Base-by-base conservation (phyloP, 2,329 filamentous ascomycete species). In the Beauveria caledonica region DNA sequence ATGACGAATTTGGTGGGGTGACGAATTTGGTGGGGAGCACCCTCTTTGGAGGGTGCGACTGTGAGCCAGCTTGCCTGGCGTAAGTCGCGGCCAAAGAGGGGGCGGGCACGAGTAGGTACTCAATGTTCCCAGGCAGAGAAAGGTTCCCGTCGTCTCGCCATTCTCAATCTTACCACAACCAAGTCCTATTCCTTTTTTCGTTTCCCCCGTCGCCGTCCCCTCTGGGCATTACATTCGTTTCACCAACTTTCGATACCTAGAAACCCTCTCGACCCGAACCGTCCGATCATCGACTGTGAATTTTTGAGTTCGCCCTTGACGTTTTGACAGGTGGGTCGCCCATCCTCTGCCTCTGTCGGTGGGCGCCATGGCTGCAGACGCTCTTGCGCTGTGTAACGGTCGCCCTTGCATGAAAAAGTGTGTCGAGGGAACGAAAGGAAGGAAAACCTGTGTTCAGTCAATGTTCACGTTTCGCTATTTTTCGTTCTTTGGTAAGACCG, bases 311-410 rank as follows among this genome's bases (percentile, higher is more conserved):
- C 13, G 15, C 19, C 29, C 40, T 59, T 44, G 39, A 46, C 39
- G 25, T 21, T 59, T 59, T 53, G 57, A 53, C 48, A 59, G 57
- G 57, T 59, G 57, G 57, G 57, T 59, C 49, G 13, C 39, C 39
- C 23, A 40, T 44, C 21, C 46, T 40, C 23, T 42, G 40, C 40
- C 29, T 59, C 57, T 52, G 49, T 59, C 27, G 19, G 48, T 39
- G 39, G 19, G 10, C 27, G 48, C 46, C 23, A 23, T 36, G 25
- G 19, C 13, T 36, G 25, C 15, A 44, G 29, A 51, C 36, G 23
- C 39, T 33, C 21, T 21, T 11, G 52, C 25, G 8, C 13, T 19
- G 39, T 27, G 29, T 10, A 46, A 53, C 57, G 57, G 48, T 13
- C 27, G 48, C 49, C n/a, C 13, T 39, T 46, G 39, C 57, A 27